Percentiles rank a stretch among this genome's conserved stretches.
Conservation (phyloP, 257 asterid species). For the Oldenlandia corymbosa region DNA sequence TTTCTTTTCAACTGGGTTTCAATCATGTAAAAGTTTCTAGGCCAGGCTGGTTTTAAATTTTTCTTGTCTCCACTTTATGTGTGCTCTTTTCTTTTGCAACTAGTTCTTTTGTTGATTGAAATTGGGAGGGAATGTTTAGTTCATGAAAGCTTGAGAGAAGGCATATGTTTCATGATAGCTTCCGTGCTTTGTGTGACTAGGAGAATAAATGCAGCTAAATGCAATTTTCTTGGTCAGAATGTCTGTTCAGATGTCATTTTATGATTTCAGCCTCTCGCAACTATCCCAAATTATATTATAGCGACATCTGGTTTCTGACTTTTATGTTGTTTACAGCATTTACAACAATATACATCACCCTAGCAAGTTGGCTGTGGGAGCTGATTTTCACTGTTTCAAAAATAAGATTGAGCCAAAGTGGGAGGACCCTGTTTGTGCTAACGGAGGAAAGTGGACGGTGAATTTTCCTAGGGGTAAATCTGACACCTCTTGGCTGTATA, state of each 20-base stretch:
- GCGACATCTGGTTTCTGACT: neutral
- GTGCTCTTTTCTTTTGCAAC: neutral
- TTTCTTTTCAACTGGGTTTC: neutral
- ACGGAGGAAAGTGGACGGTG: slow-evolving; percentile 91
- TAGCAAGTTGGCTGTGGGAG: slow-evolving; percentile 65
- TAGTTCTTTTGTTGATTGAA: neutral
- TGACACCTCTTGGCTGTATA: slow-evolving; percentile 77
- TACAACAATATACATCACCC: slow-evolving; percentile 77
- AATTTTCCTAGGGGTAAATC: slow-evolving; percentile 52
- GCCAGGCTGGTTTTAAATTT: neutral
- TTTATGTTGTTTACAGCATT: slow-evolving; percentile 42
- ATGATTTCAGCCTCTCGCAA: neutral
- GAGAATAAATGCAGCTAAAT: neutral
- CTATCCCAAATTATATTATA: no score
- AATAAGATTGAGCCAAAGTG: slow-evolving; percentile 79
- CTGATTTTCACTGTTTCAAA: slow-evolving; percentile 86
- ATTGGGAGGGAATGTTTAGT: neutral
- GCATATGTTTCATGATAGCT: no score
- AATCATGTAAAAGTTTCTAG: neutral
- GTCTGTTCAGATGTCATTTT: neutral
- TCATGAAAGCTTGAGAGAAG: no score
- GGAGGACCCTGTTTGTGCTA: slow-evolving; percentile 96
- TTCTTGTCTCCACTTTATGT: neutral
- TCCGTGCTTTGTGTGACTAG: no score
- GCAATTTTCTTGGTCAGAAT: neutral